A percentile compares a stretch with the other conserved stretches of the same genome.
Conservation (phyloP, 768 basidiomycete genomes). For the Termitomyces sp. region DNA sequence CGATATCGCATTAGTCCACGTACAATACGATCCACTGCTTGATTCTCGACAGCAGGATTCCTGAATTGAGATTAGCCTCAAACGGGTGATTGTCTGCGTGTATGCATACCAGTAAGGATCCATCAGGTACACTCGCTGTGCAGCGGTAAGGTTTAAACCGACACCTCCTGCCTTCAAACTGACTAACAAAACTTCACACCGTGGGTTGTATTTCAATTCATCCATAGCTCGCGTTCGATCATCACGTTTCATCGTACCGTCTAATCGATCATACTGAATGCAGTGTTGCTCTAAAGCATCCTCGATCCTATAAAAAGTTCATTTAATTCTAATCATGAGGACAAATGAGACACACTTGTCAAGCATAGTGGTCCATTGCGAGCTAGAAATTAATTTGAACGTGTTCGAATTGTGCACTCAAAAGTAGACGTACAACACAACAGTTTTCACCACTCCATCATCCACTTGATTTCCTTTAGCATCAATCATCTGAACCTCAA, state of each 20-base stretch:
- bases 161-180: slow-evolving; percentile 97
- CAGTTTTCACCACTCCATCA: slow-evolving; percentile 76
- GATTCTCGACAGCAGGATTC: slow-evolving; percentile 97
- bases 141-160: slow-evolving; percentile 91
- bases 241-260: slow-evolving; percentile 97
- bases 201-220: slow-evolving; percentile 81
- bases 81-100: not conserved
- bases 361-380: slow-evolving; percentile 93
- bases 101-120: slow-evolving; percentile 84
- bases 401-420: slow-evolving; percentile 7
- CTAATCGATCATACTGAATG: slow-evolving; percentile 88
- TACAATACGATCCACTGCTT: slow-evolving; percentile 96
- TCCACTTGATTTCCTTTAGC: slow-evolving; percentile 64
- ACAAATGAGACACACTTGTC: slow-evolving; percentile 56
- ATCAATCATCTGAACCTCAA: slow-evolving; percentile 77
- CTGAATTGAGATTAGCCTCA: slow-evolving; percentile 29
- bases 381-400: slow-evolving; percentile 38
- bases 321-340: not conserved
- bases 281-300: slow-evolving; percentile 78
- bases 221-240: slow-evolving; percentile 92
- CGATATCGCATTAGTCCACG: slow-evolving; percentile 23
- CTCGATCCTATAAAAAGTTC: slow-evolving; percentile 55
- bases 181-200: slow-evolving; percentile 90
- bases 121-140: slow-evolving; percentile 91
- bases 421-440: slow-evolving; percentile 77